Conservation (phyloP, 371 early-diverging fungal genomes). For the Actinomortierella ambigua region DNA sequence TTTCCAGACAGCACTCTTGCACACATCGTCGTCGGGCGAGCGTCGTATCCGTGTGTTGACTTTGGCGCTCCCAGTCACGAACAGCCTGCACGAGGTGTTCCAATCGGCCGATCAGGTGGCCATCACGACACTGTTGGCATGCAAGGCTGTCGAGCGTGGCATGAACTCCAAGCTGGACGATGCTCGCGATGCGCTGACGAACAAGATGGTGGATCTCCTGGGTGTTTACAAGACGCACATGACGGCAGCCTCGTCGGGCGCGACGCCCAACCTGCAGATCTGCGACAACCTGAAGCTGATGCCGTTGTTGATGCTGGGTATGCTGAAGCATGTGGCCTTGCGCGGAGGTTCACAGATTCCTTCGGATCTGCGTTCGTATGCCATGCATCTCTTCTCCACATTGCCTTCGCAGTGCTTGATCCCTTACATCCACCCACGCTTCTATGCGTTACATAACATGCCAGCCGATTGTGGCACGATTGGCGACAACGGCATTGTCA, state of each 20-base stretch:
- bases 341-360: constrained; percentile 75
- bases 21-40: constrained; percentile 86
- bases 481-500: constrained; percentile 61
- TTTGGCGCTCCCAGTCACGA: constrained; percentile 87
- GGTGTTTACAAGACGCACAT: constrained; percentile 86
- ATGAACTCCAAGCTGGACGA: constrained; percentile 90
- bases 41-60: constrained; percentile 97
- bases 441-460: constrained; percentile 88
- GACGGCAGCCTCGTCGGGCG: constrained; percentile 70
- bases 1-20: constrained; percentile 97
- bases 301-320: constrained; percentile 83
- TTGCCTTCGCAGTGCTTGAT: constrained; percentile 81
- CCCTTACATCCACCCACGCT: constrained; percentile 73
- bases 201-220: constrained; percentile 87
- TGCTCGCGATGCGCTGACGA: constrained; percentile 91
- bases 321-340: constrained; percentile 77
- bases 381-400: constrained; percentile 75
- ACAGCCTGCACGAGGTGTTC: constrained; percentile 81
- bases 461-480: constrained; percentile 69
- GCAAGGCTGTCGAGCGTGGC: constrained; percentile 90
- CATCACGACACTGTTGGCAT: constrained; percentile 78
- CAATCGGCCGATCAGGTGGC: constrained; percentile 86
- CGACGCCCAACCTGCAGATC: constrained; percentile 81
- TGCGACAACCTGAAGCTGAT: constrained; percentile 86
- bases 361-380: constrained; percentile 70